Evolutionary conservation across 1,284 basidiomycete species (phyloP).

Genomic region (Meripilus lineatus): DNA sequence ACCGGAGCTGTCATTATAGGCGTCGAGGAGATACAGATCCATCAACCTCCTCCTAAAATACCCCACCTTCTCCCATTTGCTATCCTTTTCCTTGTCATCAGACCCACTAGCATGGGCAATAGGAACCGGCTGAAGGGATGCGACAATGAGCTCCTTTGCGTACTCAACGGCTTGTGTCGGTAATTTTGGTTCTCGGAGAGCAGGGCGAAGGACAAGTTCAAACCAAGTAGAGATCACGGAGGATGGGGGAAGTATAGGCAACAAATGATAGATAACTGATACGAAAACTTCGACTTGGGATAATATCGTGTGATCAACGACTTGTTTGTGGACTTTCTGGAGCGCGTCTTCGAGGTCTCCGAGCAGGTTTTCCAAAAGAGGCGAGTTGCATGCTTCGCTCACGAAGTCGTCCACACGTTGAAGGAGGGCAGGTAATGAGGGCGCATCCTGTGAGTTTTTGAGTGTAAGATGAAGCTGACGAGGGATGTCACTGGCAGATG

Average conservation of each 20-base stretch:
- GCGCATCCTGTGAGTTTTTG: conserved; percentile 37
- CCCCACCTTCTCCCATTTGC: conserved; percentile 48
- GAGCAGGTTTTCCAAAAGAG: conserved; percentile 40
- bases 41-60: conserved; percentile 65
- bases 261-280: conserved; percentile 56
- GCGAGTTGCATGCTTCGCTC: conserved; percentile 38
- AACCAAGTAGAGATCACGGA: conserved; percentile 75
- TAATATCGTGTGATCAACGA: conserved; percentile 55
- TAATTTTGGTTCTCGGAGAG: conserved; percentile 68
- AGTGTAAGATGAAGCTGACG: conserved; percentile 53
- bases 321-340: conserved; percentile 54
- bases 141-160: conserved; percentile 69
- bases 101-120: conserved; percentile 3
- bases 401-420: conserved; percentile 50
- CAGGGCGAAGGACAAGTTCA: conserved; percentile 69
- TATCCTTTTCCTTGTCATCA: conserved; percentile 25
- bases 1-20: conserved; percentile 65
- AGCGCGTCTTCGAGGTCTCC: conserved; percentile 61
- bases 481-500: conserved; percentile 38
- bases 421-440: conserved; percentile 41
- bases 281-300: conserved; percentile 64
- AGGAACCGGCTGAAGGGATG: conserved; percentile 45
- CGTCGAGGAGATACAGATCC: conserved; percentile 71
- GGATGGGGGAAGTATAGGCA: conserved; percentile 51
- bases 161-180: conserved; percentile 49